These are phyloP conservation scores for Thermothelomyces thermophilus DNA, from an alignment of 2,329 filamentous ascomycete species.

Conservation along the genomic window DNA sequence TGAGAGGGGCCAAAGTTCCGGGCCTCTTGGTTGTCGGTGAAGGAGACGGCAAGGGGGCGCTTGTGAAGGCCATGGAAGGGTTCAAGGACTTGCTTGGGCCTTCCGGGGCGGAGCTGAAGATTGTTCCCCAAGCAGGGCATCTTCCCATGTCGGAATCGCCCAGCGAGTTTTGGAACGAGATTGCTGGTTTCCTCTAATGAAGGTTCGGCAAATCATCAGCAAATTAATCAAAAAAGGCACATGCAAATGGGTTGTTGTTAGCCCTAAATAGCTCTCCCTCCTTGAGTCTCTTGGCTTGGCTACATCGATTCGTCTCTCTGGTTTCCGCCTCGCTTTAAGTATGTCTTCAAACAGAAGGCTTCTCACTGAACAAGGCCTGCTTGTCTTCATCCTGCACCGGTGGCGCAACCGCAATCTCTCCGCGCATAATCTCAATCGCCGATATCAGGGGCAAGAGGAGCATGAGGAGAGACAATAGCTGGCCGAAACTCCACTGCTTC, in stretches of 20 bases:
- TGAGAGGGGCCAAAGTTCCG: conserved; percentile 49
- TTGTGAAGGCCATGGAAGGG: conserved; percentile 74
- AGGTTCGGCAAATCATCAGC: too few relatives aligned
- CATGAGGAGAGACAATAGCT: conserved; percentile 53
- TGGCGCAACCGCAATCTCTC: conserved; percentile 22
- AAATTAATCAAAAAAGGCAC: too few relatives aligned
- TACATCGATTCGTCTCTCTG: background rate
- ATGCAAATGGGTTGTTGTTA: too few relatives aligned
- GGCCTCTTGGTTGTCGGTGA: conserved; percentile 67
- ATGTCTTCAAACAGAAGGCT: conserved; percentile 11
- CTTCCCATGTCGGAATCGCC: conserved; percentile 78
- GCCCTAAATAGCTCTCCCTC: too few relatives aligned
- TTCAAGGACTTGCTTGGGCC: conserved; percentile 56
- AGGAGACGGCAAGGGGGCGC: conserved; percentile 60
- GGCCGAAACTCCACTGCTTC: conserved; percentile 56
- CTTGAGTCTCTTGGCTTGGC: too few relatives aligned
- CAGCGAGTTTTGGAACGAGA: conserved; percentile 56
- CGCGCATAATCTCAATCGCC: conserved; percentile 47
- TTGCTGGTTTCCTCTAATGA: conserved; percentile 45
- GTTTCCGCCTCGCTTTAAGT: background rate
- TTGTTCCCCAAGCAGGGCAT: conserved; percentile 68
- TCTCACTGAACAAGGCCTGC: conserved; percentile 13
- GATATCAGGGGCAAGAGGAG: conserved; percentile 54
- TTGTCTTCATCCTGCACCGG: conserved; percentile 18
- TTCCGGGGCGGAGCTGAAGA: conserved; percentile 50